These are phyloP conservation scores for Leptodermis oblonga DNA, from an alignment of 257 asterid genomes.

Conservation along the genomic window DNA sequence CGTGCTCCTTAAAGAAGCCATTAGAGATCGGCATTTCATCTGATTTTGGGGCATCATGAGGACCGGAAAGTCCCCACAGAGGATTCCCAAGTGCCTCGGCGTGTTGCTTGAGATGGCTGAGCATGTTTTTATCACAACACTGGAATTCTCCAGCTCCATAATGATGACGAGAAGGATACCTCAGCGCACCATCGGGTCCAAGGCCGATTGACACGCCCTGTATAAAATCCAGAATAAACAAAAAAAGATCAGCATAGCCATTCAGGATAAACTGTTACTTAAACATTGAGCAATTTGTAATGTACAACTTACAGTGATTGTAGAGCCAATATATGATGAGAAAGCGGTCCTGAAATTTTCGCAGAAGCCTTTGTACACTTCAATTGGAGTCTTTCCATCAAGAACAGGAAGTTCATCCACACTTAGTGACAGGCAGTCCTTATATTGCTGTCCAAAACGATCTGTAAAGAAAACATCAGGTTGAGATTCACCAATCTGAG, in stretches of 20 bases:
- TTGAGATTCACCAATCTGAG: slow-evolving; percentile 47
- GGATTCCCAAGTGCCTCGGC: slow-evolving; percentile 57
- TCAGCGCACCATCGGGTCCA: slow-evolving; percentile 88
- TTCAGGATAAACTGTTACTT: background rate
- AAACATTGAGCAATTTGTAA: background rate
- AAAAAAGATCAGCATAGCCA: background rate
- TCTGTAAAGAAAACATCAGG: slow-evolving; percentile 59
- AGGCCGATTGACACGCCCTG: slow-evolving; percentile 81
- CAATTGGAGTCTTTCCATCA: slow-evolving; percentile 74
- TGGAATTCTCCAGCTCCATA: slow-evolving; percentile 83
- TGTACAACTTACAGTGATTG: slow-evolving; percentile 55
- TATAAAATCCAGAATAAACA: slow-evolving; percentile 1
- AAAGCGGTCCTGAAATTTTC: slow-evolving; percentile 62
- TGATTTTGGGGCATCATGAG: slow-evolving; percentile 60
- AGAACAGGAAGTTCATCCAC: slow-evolving; percentile 72
- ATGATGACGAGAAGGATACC: slow-evolving; percentile 65
- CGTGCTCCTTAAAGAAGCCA: slow-evolving; percentile 60
- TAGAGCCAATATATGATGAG: slow-evolving; percentile 55
- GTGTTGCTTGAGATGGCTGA: slow-evolving; percentile 48
- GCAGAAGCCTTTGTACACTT: slow-evolving; percentile 56
- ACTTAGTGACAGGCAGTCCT: slow-evolving; percentile 61
- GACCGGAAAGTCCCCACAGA: slow-evolving; percentile 84
- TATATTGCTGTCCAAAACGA: slow-evolving; percentile 51
- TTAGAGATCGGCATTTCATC: slow-evolving; percentile 38
- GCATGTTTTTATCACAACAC: slow-evolving; percentile 70